Base-by-base conservation (phyloP, 768 basidiomycete species). In the Pleurotus tuber-regium region DNA sequence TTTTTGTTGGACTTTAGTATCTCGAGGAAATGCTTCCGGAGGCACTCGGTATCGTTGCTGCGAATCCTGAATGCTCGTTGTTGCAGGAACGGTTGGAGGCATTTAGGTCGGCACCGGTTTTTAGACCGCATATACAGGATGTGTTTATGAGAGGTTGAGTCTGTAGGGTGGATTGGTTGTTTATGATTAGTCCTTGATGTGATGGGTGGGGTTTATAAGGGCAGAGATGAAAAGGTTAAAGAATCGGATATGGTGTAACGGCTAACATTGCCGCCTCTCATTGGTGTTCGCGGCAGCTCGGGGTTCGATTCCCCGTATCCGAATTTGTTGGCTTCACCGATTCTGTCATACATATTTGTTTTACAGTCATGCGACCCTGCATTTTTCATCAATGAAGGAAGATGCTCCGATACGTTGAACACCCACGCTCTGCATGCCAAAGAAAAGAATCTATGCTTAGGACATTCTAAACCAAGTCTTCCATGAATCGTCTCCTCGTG, bases 191-290 rank as follows among this genome's bases (percentile, higher is more conserved):
- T n/a, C n/a, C n/a, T n/a, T n/a, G n/a, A n/a, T n/a, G n/a, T n/a
- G n/a, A n/a, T n/a, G n/a, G n/a, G n/a, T n/a, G n/a, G n/a, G n/a
- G n/a, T n/a, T n/a, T n/a, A n/a, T n/a, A n/a, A n/a, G n/a, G n/a
- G n/a, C n/a, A n/a, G n/a, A n/a, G n/a, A n/a, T n/a, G n/a, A n/a
- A n/a, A n/a, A n/a, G n/a, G n/a, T n/a, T n/a, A 25, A 4, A 2
- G 12, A 23, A 16, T 68, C 65, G 63, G 67, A 61, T 78, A 78
- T 78, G 76, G 77, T 77, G 76, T 77, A 78, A 78, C 59, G 76
- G 77, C 73, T 74, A 78, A 77, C 77, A 77, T 77, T 78, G 68
- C 76, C 76, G 76, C 77, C 77, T 77, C 64, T 78, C 75, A 77
- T 21, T 11, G 14, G 30, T 36, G 29, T 48, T 54, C 66, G 75